Evolutionary conservation across 1,284 basidiomycete genomes (phyloP), one percentile per base, ranked within the genome.

Genomic region (Marasmius sp.): DNA sequence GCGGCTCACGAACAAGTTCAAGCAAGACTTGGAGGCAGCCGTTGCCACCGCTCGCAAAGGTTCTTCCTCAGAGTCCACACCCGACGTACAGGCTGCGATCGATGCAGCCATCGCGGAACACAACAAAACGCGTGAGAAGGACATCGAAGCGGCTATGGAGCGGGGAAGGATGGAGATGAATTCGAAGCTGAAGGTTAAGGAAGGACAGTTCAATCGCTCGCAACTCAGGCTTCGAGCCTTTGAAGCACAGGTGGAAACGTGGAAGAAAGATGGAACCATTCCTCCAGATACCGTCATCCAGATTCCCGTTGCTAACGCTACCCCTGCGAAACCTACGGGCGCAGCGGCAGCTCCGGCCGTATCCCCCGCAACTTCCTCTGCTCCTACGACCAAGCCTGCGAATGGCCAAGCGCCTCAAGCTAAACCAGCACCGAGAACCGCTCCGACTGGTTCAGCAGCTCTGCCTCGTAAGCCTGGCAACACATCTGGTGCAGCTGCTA

Each of bases 181-280:
- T 1, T 77, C 83, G 20, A 90, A 89, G 74, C 70, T 77, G 45
- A 89, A 86, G 70, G 66, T 92, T 54, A 92, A 91, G 74, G 90
- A 92, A 65, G 74, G 77, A 2, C 87, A 88, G 67, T 75, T 92
- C 16, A 77, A 85, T 37, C 82, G 78, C 52, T 76, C 83, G 12
- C 85, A 89, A 68, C 75, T 74, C 60, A 83, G 79, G 62, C 74
- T 91, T 53, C 91, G 90, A 73, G 85, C 87, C 8, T 74, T 90
- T 38, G 90, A 92, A 68, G 80, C 79, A 2, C 82, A 86, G 63
- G 79, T 90, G 16, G 71, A 82, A 48, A 81, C 82, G 64, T 84
- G 82, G 81, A 80, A 81, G 65, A 80, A 81, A 54, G 72, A 77
- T 0, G 85, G 86, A 1, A 57, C 84, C 9, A 57, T 85, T 45